Evolutionary conservation across 83 land plant genomes (phyloP).

Genomic region (Picea mariana): DNA sequence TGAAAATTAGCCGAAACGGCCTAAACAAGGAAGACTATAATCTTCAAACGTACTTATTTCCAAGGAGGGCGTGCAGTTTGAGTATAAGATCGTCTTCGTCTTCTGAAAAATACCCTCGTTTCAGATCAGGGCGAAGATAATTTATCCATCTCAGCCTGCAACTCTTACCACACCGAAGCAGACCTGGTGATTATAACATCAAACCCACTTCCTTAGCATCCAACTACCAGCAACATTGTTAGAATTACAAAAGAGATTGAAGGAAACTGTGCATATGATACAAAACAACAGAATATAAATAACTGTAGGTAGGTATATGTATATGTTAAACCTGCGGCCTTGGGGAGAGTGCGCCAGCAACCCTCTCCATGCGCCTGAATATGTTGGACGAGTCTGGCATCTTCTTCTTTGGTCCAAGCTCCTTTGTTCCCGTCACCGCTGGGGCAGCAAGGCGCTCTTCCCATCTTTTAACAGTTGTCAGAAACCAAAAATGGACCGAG

Average conservation of each 20-base stretch:
- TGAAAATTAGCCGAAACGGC: too few species aligned
- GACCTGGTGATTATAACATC: conserved; percentile 2
- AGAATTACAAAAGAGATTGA: too few species aligned
- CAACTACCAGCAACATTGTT: too few species aligned
- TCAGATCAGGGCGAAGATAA: conserved; percentile 16
- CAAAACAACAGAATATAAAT: too few species aligned
- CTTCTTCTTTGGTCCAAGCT: conserved; percentile 3
- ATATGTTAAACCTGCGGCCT: not conserved
- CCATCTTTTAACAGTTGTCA: too few species aligned
- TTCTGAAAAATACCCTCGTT: not conserved
- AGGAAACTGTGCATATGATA: too few species aligned
- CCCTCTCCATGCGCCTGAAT: conserved; percentile 1
- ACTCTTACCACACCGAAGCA: conserved; percentile 17
- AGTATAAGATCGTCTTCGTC: not conserved
- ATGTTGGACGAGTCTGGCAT: not conserved
- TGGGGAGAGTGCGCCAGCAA: not conserved
- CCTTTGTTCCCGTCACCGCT: not conserved
- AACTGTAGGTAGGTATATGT: too few species aligned
- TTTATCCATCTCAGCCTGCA: conserved; percentile 23
- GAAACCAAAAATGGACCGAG: too few species aligned
- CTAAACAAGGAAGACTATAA: too few species aligned
- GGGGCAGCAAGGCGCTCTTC: too few species aligned
- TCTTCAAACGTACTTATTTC: conserved; percentile 11
- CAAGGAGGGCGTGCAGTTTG: not conserved
- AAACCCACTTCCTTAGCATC: too few species aligned